These are phyloP conservation scores for Microsporum canis DNA, from an alignment of 2,329 filamentous ascomycete genomes.

Conservation along the genomic window DNA sequence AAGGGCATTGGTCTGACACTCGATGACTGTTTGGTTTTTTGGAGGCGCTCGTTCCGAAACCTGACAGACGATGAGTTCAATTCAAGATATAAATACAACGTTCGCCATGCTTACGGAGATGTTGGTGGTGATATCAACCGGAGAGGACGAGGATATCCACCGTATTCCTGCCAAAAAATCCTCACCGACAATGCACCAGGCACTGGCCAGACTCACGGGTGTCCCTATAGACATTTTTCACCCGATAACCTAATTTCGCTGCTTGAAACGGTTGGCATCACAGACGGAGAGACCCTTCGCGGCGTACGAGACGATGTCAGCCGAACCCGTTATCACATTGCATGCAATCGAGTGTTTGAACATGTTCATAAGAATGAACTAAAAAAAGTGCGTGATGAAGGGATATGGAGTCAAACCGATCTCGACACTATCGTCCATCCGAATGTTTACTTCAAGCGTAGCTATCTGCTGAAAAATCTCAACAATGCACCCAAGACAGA, in stretches of 20 bases:
- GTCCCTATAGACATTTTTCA: conserved; percentile 86
- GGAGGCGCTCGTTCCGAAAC: conserved; percentile 74
- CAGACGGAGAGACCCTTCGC: conserved; percentile 63
- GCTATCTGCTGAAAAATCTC: conserved; percentile 76
- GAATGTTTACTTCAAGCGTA: conserved; percentile 95
- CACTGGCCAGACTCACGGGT: conserved; percentile 84
- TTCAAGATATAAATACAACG: conserved; percentile 95
- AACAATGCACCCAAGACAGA: conserved; percentile 43
- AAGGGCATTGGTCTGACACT: conserved; percentile 87
- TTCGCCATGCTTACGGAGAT: conserved; percentile 89
- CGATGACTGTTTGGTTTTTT: conserved; percentile 88
- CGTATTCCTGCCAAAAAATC: conserved; percentile 91
- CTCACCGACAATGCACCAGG: conserved; percentile 79
- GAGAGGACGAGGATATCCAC: conserved; percentile 74
- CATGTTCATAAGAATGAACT: conserved; percentile 68
- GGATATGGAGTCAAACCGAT: conserved; percentile 59
- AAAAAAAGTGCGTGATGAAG: conserved; percentile 63
- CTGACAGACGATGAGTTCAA: conserved; percentile 91
- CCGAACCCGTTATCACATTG: conserved; percentile 82
- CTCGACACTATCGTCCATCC: conserved; percentile 94
- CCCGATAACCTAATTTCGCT: conserved; percentile 71
- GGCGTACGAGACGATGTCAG: conserved; percentile 82
- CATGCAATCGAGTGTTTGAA: conserved; percentile 94
- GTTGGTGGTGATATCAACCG: conserved; percentile 87
- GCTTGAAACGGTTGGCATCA: conserved; percentile 67